Percentiles rank a stretch among this genome's conserved stretches.
Evolutionary conservation across 148 eudicot genomes (phyloP).

Genomic region (Persicaria maculosa): DNA sequence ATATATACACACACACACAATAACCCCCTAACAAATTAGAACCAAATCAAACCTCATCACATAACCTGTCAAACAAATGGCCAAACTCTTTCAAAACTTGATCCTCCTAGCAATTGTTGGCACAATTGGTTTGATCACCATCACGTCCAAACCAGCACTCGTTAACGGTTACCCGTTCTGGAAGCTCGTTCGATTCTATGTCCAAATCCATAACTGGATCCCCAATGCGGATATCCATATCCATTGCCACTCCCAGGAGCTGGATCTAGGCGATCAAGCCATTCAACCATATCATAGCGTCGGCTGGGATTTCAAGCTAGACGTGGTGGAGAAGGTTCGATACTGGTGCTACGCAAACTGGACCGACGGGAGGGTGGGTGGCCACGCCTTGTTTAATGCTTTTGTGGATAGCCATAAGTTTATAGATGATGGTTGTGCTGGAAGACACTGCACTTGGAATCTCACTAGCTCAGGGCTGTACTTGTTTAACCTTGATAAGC

Average conservation of each 20-base stretch:
- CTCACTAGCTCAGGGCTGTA: background rate
- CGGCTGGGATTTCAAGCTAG: background rate
- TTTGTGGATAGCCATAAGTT: conserved; percentile 1
- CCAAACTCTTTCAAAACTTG: background rate
- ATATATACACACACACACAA: too few relatives aligned
- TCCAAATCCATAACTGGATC: background rate
- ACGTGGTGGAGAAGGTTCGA: background rate
- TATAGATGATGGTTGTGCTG: conserved; percentile 1
- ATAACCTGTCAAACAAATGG: background rate
- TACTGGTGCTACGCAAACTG: background rate
- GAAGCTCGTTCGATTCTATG: background rate
- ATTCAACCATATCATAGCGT: background rate
- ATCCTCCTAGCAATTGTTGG: background rate
- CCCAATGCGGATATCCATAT: conserved; percentile 1
- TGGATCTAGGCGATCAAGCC: background rate
- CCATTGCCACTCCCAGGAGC: background rate
- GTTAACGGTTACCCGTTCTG: background rate
- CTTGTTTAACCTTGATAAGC: background rate
- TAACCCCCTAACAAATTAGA: too few relatives aligned
- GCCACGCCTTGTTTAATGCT: background rate
- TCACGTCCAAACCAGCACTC: background rate
- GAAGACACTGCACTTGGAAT: conserved; percentile 1
- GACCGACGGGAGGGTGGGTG: background rate
- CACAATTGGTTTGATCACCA: background rate
- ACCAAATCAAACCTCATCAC: background rate